Conservation (phyloP, 2,329 filamentous ascomycete genomes). For the Botrytis aclada region DNA sequence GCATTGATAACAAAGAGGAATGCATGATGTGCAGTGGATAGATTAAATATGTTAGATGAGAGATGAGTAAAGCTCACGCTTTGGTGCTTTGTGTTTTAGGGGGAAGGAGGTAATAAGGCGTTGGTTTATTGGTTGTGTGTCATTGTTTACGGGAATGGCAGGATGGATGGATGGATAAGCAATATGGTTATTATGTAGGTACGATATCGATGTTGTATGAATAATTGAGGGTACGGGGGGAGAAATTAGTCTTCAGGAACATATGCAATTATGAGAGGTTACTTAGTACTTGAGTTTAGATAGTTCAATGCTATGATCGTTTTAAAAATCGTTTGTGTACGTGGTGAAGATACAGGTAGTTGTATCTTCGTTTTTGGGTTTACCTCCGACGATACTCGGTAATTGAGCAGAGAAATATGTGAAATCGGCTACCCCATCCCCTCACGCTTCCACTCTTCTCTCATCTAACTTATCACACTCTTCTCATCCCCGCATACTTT, state of each 20-base stretch:
- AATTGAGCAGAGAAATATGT: background rate
- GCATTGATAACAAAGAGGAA: conserved; percentile 93
- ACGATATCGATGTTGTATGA: conserved; percentile 1
- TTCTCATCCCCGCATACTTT: background rate
- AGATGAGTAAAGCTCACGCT: conserved; percentile 16
- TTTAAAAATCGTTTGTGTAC: background rate
- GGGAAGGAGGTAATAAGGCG: background rate
- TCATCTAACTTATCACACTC: background rate
- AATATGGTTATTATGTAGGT: conserved; percentile 10
- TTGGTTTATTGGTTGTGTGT: background rate
- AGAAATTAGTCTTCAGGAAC: background rate
- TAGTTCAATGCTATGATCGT: background rate
- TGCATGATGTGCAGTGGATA: conserved; percentile 98
- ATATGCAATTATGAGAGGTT: background rate
- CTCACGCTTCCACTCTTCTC: background rate
- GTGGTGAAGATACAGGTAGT: background rate
- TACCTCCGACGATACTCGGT: no score
- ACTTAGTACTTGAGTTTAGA: background rate
- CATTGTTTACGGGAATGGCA: background rate
- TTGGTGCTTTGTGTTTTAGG: background rate
- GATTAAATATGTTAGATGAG: conserved; percentile 20
- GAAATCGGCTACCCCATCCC: background rate
- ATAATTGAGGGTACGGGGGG: background rate
- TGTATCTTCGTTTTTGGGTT: background rate
- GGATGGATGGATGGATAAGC: background rate